Evolutionary conservation across 768 basidiomycete genomes (phyloP).

Genomic region (Multifurca ochricompacta): DNA sequence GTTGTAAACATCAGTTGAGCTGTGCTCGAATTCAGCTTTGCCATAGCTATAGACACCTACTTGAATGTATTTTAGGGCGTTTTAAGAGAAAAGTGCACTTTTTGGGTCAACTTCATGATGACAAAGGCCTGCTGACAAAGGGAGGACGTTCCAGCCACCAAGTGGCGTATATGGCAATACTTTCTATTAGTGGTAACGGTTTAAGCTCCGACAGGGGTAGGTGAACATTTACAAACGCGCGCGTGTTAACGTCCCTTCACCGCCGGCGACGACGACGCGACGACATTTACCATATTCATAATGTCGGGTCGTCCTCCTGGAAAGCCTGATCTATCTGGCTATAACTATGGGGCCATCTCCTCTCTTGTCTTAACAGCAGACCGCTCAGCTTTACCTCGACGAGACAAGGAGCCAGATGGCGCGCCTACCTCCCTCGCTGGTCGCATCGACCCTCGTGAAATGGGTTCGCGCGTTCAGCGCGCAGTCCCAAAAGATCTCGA

Average conservation of each 20-base stretch:
- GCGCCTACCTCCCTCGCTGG: conserved; percentile 90
- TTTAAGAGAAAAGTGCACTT: too few relatives aligned
- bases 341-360: conserved; percentile 95
- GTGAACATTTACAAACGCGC: too few relatives aligned
- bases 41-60: too few relatives aligned
- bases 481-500: conserved; percentile 81
- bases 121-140: too few relatives aligned
- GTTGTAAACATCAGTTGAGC: too few relatives aligned
- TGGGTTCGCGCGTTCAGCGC: conserved; percentile 86
- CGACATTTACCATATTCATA: conserved; percentile 6
- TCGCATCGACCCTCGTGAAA: conserved; percentile 79
- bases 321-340: conserved; percentile 79
- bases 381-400: conserved; percentile 66
- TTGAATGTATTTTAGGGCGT: too few relatives aligned
- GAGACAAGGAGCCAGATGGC: conserved; percentile 96
- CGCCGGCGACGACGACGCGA: conserved; percentile 16
- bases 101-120: too few relatives aligned
- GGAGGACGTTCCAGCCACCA: background rate
- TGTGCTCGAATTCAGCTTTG: too few relatives aligned
- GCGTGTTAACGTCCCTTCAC: too few relatives aligned
- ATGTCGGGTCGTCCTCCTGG: conserved; percentile 36
- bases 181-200: background rate
- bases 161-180: background rate
- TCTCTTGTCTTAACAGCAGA: conserved; percentile 93
- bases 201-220: background rate